phyloP scores from a whole-genome alignment of 2,329 filamentous ascomycete species.

The Alternaria brassicae region DNA sequence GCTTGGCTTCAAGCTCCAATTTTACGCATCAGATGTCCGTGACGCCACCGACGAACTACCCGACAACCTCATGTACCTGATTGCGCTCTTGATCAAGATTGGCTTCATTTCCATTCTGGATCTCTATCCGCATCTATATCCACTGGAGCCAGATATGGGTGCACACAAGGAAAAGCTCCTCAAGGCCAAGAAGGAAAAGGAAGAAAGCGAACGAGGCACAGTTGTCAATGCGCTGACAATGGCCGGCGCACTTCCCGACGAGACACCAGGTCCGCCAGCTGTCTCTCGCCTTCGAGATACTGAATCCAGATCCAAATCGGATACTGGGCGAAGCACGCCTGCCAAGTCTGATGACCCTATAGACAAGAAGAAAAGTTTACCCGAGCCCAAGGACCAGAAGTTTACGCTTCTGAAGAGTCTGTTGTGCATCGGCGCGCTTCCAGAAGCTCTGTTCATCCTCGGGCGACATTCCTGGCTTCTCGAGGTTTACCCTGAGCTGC shows the following conservation, averaged over 20 bases:
- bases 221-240: conserved; percentile 83
- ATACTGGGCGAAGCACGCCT: conserved; percentile 55
- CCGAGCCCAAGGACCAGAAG: conserved; percentile 87
- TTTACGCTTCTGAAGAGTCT: conserved; percentile 82
- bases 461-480: conserved; percentile 93
- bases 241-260: conserved; percentile 86
- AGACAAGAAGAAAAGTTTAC: conserved; percentile 59
- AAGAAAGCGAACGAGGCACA: conserved; percentile 71
- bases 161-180: conserved; percentile 71
- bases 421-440: conserved; percentile 88
- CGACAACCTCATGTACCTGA: conserved; percentile 90
- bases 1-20: conserved; percentile 94
- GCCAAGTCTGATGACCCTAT: conserved; percentile 51
- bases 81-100: conserved; percentile 92
- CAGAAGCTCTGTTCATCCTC: conserved; percentile 90
- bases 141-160: conserved; percentile 83
- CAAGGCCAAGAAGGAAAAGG: conserved; percentile 72
- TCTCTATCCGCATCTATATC: conserved; percentile 90
- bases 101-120: conserved; percentile 94
- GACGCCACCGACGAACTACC: conserved; percentile 79
- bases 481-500: conserved; percentile 81
- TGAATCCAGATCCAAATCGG: conserved; percentile 58
- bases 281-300: conserved; percentile 59
- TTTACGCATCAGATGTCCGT: conserved; percentile 84
- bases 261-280: conserved; percentile 63